phyloP scores from a whole-genome alignment of 352 stramenopile species.

The Phytopythium montanum region DNA sequence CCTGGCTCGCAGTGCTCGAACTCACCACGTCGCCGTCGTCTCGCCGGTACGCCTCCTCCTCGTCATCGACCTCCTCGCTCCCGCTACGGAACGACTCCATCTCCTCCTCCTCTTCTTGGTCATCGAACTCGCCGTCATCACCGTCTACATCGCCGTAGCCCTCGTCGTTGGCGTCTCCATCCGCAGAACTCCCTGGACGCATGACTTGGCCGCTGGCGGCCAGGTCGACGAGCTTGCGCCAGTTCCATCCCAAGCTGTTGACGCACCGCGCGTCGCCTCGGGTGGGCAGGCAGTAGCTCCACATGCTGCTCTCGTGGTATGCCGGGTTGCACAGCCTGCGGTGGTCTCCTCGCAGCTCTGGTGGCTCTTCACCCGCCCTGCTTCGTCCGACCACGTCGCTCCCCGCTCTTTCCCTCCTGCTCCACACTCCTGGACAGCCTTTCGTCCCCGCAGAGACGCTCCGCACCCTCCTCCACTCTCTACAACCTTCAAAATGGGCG shows the following conservation, averaged over 20 bases:
- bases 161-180: neutral
- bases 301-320: neutral
- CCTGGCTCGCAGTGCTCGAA: neutral
- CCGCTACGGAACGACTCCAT: neutral
- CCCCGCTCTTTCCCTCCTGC: neutral
- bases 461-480: neutral
- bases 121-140: neutral
- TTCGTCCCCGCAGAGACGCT: neutral
- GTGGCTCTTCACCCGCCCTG: too few relatives aligned
- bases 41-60: slow-evolving; percentile 2
- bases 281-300: slow-evolving; percentile 5
- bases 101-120: neutral
- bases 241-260: slow-evolving; percentile 1
- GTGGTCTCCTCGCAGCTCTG: too few relatives aligned
- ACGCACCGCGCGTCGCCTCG: neutral
- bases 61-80: neutral
- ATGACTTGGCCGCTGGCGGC: neutral
- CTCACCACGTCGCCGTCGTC: neutral
- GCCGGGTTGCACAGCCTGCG: slow-evolving; percentile 2
- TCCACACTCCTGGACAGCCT: neutral
- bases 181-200: neutral
- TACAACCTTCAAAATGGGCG: slow-evolving; percentile 44
- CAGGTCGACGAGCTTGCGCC: slow-evolving; percentile 1
- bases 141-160: neutral
- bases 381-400: too few relatives aligned